These are phyloP conservation scores for Nicotiana tabacum DNA, from an alignment of 257 asterid genomes.

Conservation along the genomic window DNA sequence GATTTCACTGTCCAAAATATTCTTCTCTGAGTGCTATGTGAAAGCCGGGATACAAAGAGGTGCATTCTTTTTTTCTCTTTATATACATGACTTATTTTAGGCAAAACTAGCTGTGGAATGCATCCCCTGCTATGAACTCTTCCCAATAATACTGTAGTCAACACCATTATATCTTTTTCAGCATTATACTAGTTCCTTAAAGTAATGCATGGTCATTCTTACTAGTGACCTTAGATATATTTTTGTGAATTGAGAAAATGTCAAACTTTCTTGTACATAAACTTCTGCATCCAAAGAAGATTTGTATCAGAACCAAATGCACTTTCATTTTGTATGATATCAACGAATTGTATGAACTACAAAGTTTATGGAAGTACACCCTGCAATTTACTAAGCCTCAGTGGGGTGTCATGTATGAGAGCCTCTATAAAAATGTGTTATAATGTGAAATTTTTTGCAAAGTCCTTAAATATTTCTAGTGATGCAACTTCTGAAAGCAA, in stretches of 20 bases:
- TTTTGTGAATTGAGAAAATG: background rate
- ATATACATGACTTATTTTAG: background rate
- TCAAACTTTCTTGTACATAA: background rate
- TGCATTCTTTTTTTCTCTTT: background rate
- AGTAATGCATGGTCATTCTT: background rate
- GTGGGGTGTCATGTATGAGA: background rate
- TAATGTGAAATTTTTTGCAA: too few relatives aligned
- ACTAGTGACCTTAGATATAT: background rate
- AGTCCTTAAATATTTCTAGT: too few relatives aligned
- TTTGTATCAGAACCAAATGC: background rate
- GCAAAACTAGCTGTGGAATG: background rate
- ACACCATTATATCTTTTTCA: background rate
- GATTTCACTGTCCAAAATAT: conserved; percentile 21
- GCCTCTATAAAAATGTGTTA: background rate
- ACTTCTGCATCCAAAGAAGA: background rate
- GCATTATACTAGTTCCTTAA: background rate
- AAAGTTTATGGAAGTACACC: background rate
- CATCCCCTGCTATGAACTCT: background rate
- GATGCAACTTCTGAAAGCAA: too few relatives aligned
- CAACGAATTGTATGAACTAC: background rate
- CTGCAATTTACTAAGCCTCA: background rate
- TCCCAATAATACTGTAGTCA: background rate
- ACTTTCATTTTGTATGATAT: background rate
- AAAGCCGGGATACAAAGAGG: background rate
- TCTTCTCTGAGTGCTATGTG: conserved; percentile 17